Conservation (phyloP, 768 basidiomycete species). For the Tulasnella calospora region DNA sequence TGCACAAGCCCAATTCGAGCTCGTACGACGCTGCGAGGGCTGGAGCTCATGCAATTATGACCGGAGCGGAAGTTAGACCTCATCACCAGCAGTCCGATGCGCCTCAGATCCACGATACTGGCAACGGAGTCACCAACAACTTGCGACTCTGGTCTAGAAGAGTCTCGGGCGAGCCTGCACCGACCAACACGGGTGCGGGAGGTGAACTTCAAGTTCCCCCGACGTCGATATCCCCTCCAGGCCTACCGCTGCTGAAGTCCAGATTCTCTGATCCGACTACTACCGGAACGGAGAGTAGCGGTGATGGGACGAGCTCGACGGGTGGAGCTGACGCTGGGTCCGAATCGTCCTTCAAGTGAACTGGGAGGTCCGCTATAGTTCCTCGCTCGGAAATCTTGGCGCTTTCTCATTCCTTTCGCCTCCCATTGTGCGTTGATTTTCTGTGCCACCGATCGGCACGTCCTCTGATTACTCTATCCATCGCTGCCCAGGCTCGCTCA, state of each 20-base stretch:
- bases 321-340: background rate
- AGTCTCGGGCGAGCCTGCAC: background rate
- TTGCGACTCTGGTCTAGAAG: background rate
- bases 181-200: background rate
- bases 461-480: no score
- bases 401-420: background rate
- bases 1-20: background rate
- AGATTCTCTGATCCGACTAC: background rate
- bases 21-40: background rate
- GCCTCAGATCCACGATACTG: background rate
- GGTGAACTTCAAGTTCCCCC: no score
- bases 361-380: background rate
- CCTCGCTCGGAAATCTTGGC: no score
- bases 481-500: no score
- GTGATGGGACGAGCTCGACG: background rate
- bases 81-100: background rate
- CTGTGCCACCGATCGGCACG: no score
- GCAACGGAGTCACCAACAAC: background rate
- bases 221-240: background rate
- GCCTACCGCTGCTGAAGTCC: background rate
- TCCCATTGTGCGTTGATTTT: no score
- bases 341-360: background rate
- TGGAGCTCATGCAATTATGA: background rate
- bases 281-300: background rate
- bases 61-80: background rate